Evolutionary conservation across 805 yeast species (phyloP).

Genomic region (Pichia insulana): DNA sequence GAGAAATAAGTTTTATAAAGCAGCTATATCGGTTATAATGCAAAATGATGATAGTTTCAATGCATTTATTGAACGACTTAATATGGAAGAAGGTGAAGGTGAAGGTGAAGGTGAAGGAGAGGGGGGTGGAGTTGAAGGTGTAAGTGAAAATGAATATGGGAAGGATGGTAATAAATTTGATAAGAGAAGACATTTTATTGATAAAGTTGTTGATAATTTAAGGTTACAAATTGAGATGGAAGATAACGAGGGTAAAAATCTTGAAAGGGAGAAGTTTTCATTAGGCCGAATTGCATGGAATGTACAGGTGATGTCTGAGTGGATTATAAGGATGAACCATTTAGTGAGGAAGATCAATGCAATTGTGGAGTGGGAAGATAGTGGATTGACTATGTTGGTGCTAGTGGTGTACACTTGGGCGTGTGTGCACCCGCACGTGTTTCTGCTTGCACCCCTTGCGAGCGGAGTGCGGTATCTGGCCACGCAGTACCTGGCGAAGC

Average conservation of each 20-base stretch:
- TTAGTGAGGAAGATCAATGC: background rate
- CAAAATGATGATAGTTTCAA: constrained; percentile 1
- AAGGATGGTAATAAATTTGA: background rate
- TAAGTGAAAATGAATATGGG: no score
- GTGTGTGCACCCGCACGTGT: constrained; percentile 63
- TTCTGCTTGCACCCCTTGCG: constrained; percentile 54
- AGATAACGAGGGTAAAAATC: no score
- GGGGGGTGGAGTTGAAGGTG: no score
- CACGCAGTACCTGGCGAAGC: constrained; percentile 62
- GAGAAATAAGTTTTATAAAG: background rate
- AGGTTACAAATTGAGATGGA: no score
- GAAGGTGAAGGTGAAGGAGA: no score
- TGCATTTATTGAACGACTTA: background rate
- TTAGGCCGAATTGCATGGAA: constrained; percentile 47
- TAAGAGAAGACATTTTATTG: constrained; percentile 1
- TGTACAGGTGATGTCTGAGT: constrained; percentile 45
- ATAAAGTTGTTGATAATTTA: background rate
- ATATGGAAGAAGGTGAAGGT: background rate
- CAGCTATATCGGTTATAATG: constrained; percentile 3
- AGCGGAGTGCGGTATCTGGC: constrained; percentile 51
- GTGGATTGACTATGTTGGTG: constrained; percentile 56
- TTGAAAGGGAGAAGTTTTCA: constrained; percentile 38
- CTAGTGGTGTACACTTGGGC: constrained; percentile 55
- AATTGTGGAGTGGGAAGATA: constrained; percentile 56
- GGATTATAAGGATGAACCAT: constrained; percentile 41